Evolutionary conservation across 768 basidiomycete genomes (phyloP).

Genomic region (Boletus reticuloceps): DNA sequence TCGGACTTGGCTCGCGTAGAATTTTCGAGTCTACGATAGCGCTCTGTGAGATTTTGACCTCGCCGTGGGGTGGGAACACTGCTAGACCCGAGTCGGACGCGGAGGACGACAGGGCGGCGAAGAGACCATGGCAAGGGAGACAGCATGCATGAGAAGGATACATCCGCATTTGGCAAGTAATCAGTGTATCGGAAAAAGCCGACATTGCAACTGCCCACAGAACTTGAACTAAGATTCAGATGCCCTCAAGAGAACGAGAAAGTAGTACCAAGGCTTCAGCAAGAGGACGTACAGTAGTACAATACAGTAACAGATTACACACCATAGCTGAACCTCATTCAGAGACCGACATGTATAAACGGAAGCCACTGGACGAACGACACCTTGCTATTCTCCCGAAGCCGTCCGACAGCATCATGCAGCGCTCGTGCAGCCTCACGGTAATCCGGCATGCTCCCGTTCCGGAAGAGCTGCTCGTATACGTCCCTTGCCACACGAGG

Average conservation of each 20-base stretch:
- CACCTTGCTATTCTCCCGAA: not conserved
- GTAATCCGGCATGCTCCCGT: constrained; percentile 4
- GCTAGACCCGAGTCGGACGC: constrained; percentile 9
- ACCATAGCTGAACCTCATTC: not conserved
- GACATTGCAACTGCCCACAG: too few relatives aligned
- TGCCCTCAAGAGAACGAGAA: too few relatives aligned
- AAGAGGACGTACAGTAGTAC: too few relatives aligned
- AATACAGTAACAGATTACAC: too few relatives aligned
- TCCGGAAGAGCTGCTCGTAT: not conserved
- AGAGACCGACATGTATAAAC: constrained; percentile 11
- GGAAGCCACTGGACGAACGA: constrained; percentile 9
- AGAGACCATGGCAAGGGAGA: constrained; percentile 6
- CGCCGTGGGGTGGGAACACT: constrained; percentile 23
- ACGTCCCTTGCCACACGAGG: constrained; percentile 26
- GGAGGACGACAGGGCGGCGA: not conserved
- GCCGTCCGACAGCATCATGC: not conserved
- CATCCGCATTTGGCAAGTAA: not conserved
- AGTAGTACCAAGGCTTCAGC: too few relatives aligned
- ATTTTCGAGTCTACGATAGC: constrained; percentile 56
- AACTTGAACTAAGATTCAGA: too few relatives aligned
- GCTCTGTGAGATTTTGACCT: constrained; percentile 59
- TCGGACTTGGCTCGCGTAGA: constrained; percentile 45
- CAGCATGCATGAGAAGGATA: constrained; percentile 16
- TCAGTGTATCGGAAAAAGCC: not conserved
- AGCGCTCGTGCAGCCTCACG: not conserved